Evolutionary conservation across 345 rosid genomes (phyloP), one percentile per base, ranked within the genome.

Genomic region (Psidium friedrichsthalianum): DNA sequence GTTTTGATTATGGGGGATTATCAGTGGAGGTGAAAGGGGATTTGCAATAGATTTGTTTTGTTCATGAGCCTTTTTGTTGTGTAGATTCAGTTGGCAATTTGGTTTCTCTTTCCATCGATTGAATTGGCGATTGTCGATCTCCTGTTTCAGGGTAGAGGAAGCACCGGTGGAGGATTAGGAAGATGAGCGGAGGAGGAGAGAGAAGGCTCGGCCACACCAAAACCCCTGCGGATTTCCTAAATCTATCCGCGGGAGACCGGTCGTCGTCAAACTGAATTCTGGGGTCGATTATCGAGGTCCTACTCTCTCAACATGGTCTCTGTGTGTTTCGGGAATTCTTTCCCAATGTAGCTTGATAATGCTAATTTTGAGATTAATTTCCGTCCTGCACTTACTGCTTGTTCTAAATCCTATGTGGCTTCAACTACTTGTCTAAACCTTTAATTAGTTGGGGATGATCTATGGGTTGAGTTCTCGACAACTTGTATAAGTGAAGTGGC

Each of bases 231-330:
- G 98, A 96, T 90, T 97, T 96, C 88, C 95, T 97, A 97, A 97
- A 84, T 97, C 99, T 0, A 96, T 96, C 47, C 98, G 99, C 6
- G 99, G 99, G 27, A 91, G 95, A 49, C 98, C 98, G 0, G 98
- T 97, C 84, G 99, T 97, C 18, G 98, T 97, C 5, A 97, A 97
- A 86, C 91, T 97, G 36, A 96, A 97, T 86, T 97, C 98, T 76
- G 98, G 99, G 82, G 98, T 95, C 55, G 98, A 95, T 89, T 97
- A 97, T 86, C 87, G 98, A 91, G 99, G 98, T 94, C 0, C 29
- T 85, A n/a, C n/a, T 87, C 83, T 15, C 82, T 61, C 82, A 10
- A 64, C n/a, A 76, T 22, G 27, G 10, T 53, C 58, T 25, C 55
- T 32, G 6, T 42, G 24, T 53, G 47, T 81, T 64, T 11, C 32